Evolutionary conservation across 495 filamentous ascomycete species (phyloP), one percentile per base, ranked within the genome.

Genomic region (Penicillium lividum): DNA sequence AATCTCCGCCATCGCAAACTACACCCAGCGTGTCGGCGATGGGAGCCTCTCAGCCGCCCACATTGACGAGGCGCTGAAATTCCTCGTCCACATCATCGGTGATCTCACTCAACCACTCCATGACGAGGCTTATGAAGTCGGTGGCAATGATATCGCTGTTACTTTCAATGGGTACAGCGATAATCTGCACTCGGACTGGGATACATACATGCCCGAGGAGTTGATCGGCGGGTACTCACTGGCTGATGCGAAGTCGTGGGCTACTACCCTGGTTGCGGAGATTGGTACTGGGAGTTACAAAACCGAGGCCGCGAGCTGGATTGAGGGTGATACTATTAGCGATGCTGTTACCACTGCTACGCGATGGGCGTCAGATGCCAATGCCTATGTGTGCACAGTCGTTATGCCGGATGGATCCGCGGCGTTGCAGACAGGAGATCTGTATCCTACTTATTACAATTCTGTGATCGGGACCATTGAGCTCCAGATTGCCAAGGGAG

Each of bases 401-500:
- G 83, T 86, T 13, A 74, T 86, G 60, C 67, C 67, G 1, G 30
- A 65, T 42, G 67, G 67, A 38, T 56, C 61, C 15, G 59, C 61
- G 29, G 67, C 67, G 11, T 47, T 69, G 42, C 38, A 65, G 45
- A 63, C 46, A 4, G 67, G 64, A 3, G 64, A 73, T 44, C 73
- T 75, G 50, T 82, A 81, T 40, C 53, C 77, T 6, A 61, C 62
- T 15, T 77, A 79, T 44, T 74, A 86, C 33, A 69, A 85, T 49
- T 72, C 73, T 88, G 86, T 65, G 74, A 87, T 46, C 75, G 75
- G 16, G 82, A 86, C 13, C 73, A 81, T 94, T 42, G 84, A 93
- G 75, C 59, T 84, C 60, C 84, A 90, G 71, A 81, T 96, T 63
- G 90, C 89, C 3, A 87, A 85, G 66, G 89, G 84, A 9, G 89